Percentiles rank a stretch among this genome's conserved stretches.
phyloP scores from a whole-genome alignment of 495 filamentous ascomycete species.

The Cryomyces antarcticus region DNA sequence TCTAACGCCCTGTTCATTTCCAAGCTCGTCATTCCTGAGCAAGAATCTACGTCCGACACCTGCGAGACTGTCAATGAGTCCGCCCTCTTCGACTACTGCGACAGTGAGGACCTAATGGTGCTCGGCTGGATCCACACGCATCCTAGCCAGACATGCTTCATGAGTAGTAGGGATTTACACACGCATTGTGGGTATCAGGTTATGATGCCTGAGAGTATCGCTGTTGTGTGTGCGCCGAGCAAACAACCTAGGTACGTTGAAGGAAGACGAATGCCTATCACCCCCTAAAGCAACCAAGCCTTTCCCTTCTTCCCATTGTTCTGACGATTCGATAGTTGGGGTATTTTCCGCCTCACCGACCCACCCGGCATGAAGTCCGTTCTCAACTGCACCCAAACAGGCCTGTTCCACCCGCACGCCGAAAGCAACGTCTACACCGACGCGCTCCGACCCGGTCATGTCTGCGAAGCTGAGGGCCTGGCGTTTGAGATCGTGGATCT shows the following conservation, averaged over 20 bases:
- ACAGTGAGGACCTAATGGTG: slow-evolving; percentile 65
- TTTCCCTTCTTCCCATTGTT: not conserved
- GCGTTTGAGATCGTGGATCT: slow-evolving; percentile 66
- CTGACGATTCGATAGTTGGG: slow-evolving; percentile 36
- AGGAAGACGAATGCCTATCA: not conserved
- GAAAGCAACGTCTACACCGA: slow-evolving; percentile 66
- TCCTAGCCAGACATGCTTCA: slow-evolving; percentile 90
- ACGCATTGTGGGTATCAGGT: slow-evolving; percentile 85
- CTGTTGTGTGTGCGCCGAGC: slow-evolving; percentile 85
- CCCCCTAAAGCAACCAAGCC: not conserved
- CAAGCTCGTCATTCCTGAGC: slow-evolving; percentile 74
- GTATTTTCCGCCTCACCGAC: slow-evolving; percentile 79
- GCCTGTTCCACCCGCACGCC: slow-evolving; percentile 66
- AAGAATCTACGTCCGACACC: slow-evolving; percentile 72
- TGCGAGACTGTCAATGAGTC: slow-evolving; percentile 81
- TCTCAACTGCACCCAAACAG: slow-evolving; percentile 48
- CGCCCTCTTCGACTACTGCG: slow-evolving; percentile 69
- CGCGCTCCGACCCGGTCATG: slow-evolving; percentile 66
- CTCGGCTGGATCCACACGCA: slow-evolving; percentile 98
- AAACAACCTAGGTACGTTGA: slow-evolving; percentile 46
- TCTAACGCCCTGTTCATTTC: slow-evolving; percentile 87
- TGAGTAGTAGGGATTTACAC: slow-evolving; percentile 85
- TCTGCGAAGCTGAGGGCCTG: slow-evolving; percentile 53
- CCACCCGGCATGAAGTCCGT: slow-evolving; percentile 73
- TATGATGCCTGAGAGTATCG: slow-evolving; percentile 87